These are phyloP conservation scores for Neurospora pannonica DNA, from an alignment of 495 filamentous ascomycete genomes.

Conservation along the genomic window DNA sequence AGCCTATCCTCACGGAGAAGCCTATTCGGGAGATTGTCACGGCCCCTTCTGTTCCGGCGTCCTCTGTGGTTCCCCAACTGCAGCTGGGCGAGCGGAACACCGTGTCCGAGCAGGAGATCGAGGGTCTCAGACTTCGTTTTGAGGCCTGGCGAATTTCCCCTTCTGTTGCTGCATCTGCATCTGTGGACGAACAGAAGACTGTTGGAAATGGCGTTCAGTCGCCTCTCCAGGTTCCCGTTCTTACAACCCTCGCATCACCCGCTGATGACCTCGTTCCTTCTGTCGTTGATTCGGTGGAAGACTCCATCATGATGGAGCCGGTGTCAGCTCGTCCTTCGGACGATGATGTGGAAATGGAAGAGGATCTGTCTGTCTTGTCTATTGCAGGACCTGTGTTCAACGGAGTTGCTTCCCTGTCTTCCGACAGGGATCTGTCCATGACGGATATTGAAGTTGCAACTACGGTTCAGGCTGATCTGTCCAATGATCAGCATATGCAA, in stretches of 20 bases:
- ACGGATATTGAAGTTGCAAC: background rate
- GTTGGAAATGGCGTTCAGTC: background rate
- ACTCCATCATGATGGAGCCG: background rate
- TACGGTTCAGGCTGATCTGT: background rate
- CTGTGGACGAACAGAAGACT: background rate
- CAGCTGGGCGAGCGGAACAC: background rate
- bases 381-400: background rate
- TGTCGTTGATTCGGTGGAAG: background rate
- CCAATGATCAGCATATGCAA: background rate
- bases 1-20: background rate
- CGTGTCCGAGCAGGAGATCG: background rate
- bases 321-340: background rate
- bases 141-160: background rate
- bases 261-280: background rate
- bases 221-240: background rate
- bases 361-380: background rate
- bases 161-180: background rate
- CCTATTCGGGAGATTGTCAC: background rate
- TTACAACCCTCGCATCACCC: background rate
- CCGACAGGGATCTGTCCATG: background rate
- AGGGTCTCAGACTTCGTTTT: background rate
- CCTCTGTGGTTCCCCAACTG: background rate
- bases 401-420: background rate
- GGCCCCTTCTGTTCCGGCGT: background rate
- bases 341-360: background rate